phyloP scores from a whole-genome alignment of 78 protist species.

The Carpediemonas membranifera region DNA sequence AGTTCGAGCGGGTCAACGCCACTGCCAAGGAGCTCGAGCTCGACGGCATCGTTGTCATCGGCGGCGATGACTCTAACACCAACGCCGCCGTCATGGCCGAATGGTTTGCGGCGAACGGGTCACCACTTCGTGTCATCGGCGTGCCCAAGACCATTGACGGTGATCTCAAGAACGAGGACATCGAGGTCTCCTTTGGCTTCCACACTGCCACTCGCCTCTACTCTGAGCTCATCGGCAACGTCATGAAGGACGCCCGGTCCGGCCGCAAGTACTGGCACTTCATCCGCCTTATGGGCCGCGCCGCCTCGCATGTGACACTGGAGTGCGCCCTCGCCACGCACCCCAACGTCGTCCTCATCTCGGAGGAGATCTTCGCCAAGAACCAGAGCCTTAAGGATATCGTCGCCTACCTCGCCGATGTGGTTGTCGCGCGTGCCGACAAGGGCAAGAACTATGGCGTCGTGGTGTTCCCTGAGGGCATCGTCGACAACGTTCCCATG shows the following conservation, averaged over 20 bases:
- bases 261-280: constrained; percentile 41
- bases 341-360: constrained; percentile 31
- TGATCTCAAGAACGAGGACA: constrained; percentile 26
- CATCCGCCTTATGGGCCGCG: constrained; percentile 54
- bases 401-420: constrained; percentile 12
- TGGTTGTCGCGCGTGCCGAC: constrained; percentile 3
- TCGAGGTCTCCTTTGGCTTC: constrained; percentile 55
- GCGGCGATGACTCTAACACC: constrained; percentile 60
- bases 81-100: constrained; percentile 52
- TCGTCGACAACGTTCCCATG: constrained; percentile 29
- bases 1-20: constrained; percentile 3
- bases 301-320: constrained; percentile 48
- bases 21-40: constrained; percentile 1
- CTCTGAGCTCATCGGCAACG: constrained; percentile 38
- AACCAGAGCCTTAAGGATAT: constrained; percentile 6
- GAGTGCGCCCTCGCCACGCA: constrained; percentile 44
- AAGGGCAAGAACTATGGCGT: constrained; percentile 35
- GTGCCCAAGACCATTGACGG: constrained; percentile 64
- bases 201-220: constrained; percentile 40
- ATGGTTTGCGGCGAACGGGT: constrained; percentile 12
- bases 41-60: constrained; percentile 35
- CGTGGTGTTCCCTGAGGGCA: constrained; percentile 35
- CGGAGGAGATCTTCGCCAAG: constrained; percentile 36
- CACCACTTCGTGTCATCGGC: constrained; percentile 32
- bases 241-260: constrained; percentile 23